Percentiles rank a stretch among this genome's conserved stretches.
Conservation (phyloP, 2,329 filamentous ascomycete genomes). For the Calonectria pteridis region DNA sequence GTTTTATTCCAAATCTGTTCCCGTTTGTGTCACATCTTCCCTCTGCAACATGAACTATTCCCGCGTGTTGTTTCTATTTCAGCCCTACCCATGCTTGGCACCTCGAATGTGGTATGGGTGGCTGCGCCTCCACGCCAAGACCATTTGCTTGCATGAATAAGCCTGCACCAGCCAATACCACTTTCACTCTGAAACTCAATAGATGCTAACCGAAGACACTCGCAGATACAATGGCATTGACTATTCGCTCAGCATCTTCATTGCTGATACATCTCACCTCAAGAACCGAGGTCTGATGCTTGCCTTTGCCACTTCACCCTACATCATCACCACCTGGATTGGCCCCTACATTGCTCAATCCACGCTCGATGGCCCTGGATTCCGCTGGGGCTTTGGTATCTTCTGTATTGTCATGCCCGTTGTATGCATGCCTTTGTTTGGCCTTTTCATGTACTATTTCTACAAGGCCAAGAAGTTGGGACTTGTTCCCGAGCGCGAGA, state of each 20-base stretch:
- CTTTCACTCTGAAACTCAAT: not conserved
- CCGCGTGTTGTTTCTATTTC: not conserved
- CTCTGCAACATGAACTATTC: not conserved
- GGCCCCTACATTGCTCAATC: constrained; percentile 68
- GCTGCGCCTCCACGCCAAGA: constrained; percentile 26
- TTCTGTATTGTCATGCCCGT: constrained; percentile 75
- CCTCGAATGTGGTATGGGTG: not conserved
- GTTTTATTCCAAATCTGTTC: not conserved
- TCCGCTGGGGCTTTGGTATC: constrained; percentile 76
- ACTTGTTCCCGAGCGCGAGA: constrained; percentile 66
- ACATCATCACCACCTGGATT: constrained; percentile 75
- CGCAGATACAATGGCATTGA: constrained; percentile 69
- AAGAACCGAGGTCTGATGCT: constrained; percentile 64
- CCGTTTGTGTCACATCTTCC: not conserved
- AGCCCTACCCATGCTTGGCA: constrained; percentile 7
- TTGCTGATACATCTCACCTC: constrained; percentile 75
- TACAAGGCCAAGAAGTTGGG: constrained; percentile 62
- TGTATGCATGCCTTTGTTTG: constrained; percentile 69
- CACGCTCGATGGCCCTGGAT: constrained; percentile 67
- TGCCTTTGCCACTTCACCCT: constrained; percentile 72
- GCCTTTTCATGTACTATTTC: constrained; percentile 68
- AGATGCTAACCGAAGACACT: constrained; percentile 44
- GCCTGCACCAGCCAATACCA: not conserved
- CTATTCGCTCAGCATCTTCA: constrained; percentile 73
- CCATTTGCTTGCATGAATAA: constrained; percentile 9